Evolutionary conservation across 768 basidiomycete species (phyloP).

Genomic region (Dendrothele bispora): DNA sequence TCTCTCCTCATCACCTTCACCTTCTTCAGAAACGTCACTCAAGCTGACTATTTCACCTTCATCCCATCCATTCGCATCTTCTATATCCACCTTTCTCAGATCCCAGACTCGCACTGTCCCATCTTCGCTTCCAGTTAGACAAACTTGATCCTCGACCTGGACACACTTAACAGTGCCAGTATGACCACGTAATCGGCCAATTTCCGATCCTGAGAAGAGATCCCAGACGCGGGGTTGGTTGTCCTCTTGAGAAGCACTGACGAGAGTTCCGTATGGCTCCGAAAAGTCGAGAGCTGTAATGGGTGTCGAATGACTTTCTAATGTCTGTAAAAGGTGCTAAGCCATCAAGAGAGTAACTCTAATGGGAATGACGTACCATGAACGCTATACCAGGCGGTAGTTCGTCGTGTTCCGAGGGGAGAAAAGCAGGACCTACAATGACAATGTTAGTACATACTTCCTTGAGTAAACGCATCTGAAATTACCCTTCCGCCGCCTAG

Average conservation of each 20-base stretch:
- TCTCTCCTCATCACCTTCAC: constrained; percentile 45
- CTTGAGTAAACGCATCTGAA: background rate
- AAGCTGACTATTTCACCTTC: constrained; percentile 53
- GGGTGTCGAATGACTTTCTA: constrained; percentile 77
- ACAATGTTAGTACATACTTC: background rate
- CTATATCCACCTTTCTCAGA: constrained; percentile 77
- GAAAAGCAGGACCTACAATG: constrained; percentile 79
- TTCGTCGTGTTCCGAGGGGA: constrained; percentile 97
- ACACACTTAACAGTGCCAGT: constrained; percentile 79
- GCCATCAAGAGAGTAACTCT: constrained; percentile 4
- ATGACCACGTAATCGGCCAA: constrained; percentile 85
- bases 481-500: constrained; percentile 68
- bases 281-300: constrained; percentile 92
- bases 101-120: constrained; percentile 90
- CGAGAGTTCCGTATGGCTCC: constrained; percentile 93
- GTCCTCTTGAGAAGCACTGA: constrained; percentile 85
- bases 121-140: constrained; percentile 89
- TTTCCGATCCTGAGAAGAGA: constrained; percentile 82
- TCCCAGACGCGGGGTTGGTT: constrained; percentile 93
- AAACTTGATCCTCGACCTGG: constrained; percentile 90
- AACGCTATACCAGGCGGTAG: constrained; percentile 93
- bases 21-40: constrained; percentile 66
- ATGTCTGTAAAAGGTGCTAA: constrained; percentile 51
- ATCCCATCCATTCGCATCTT: constrained; percentile 56
- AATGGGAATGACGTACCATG: constrained; percentile 62